Base-by-base conservation (phyloP, 1,139 yeast genomes). In the Yamadazyma atlantica region DNA sequence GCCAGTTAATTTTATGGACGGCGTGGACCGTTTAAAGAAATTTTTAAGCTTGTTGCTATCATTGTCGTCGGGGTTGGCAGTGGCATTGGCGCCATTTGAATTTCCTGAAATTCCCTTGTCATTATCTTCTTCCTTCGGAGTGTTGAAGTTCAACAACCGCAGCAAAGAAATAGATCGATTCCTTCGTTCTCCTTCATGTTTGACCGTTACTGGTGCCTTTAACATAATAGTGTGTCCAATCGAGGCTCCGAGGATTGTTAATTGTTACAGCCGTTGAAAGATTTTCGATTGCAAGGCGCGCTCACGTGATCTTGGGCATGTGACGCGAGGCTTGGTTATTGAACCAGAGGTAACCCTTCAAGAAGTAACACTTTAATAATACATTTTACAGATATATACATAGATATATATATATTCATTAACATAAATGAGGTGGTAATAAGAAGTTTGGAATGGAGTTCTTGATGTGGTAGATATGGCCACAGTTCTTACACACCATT, bases 361-460 rank as follows among this genome's bases (percentile, higher is more conserved):
- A n/a, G n/a, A n/a, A n/a, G n/a, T n/a, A n/a, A n/a, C n/a, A n/a
- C n/a, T n/a, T n/a, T n/a, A n/a, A n/a, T n/a, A n/a, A 19, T 19
- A 19, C 22, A 19, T 19, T 19, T 6, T 19, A 19, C 9, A 19
- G 6, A 9, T 19, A 19, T 9, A 6, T 19, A 19, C 22, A 19
- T 6, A 19, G 22, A 9, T 6, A 19, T 6, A 19, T 9, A 19
- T 6, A 6, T 19, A 19, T 19, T 19, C 22, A 16, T 29, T 42
- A 54, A 37, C 58, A 53, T 33, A 92, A 73, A 60, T 92, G 97
- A 14, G 98, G 97, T 32, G 98, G 97, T 37, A 92, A 75, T 44
- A 92, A 69, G 62, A 92, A 86, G 70, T 92, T 92, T 34, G 99
- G 97, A 52, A 92, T 89, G 41, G 92, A 80, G 69, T 89, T 90